Conservation (phyloP, 1,284 basidiomycete genomes). For the Mycena sp. region DNA sequence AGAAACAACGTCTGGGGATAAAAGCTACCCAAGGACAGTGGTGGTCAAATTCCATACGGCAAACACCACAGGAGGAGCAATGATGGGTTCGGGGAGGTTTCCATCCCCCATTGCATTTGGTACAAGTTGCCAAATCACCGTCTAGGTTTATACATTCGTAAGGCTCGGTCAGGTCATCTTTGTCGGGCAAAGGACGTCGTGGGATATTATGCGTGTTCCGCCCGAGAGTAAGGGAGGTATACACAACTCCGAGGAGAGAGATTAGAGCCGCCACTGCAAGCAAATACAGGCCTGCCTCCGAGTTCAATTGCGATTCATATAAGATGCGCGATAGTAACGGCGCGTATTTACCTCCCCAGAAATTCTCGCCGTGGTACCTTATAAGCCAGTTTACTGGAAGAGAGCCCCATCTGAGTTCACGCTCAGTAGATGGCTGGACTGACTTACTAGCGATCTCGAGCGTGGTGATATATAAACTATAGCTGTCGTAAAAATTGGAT, state of each 20-base stretch:
- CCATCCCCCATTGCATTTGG: conserved; percentile 55
- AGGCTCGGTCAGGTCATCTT: conserved; percentile 45
- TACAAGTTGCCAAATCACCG: conserved; percentile 50
- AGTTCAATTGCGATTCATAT: neutral
- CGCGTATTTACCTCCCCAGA: conserved; percentile 44
- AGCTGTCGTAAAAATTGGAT: conserved; percentile 34
- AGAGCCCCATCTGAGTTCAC: neutral
- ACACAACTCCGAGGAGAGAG: conserved; percentile 42
- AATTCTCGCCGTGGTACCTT: conserved; percentile 35
- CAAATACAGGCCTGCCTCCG: conserved; percentile 45
- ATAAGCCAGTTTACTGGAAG: conserved; percentile 57
- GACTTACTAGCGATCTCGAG: conserved; percentile 51
- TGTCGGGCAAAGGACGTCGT: conserved; percentile 43
- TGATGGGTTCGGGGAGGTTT: conserved; percentile 62
- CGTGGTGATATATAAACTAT: conserved; percentile 47
- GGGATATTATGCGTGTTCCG: conserved; percentile 46
- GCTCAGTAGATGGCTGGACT: neutral
- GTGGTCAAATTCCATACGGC: conserved; percentile 61
- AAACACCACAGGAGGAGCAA: conserved; percentile 60
- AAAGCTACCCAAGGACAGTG: conserved; percentile 63
- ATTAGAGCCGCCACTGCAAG: conserved; percentile 41
- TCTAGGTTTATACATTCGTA: conserved; percentile 51
- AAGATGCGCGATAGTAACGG: neutral
- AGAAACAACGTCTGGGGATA: neutral
- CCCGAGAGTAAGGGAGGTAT: conserved; percentile 47